Evolutionary conservation across 257 asterid species (phyloP).

Genomic region (Solanum gracilifrons): DNA sequence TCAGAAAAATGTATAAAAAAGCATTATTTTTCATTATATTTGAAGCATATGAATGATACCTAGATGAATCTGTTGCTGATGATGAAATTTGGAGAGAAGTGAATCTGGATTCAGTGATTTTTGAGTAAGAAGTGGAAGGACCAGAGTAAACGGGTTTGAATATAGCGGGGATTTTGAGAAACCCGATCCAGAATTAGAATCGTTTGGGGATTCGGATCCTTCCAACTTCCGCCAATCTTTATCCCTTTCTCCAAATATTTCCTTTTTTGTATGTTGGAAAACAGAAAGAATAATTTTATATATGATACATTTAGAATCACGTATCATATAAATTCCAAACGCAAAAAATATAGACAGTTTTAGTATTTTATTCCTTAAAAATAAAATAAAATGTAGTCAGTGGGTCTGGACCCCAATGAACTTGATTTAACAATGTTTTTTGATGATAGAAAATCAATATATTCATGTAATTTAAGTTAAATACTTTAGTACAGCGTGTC

Average conservation of each 20-base stretch:
- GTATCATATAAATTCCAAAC: not conserved
- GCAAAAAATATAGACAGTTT: not conserved
- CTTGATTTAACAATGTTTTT: not conserved
- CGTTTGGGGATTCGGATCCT: not conserved
- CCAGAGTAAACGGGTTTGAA: not conserved
- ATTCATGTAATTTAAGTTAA: not conserved
- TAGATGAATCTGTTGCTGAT: not conserved
- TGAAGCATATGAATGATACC: not conserved
- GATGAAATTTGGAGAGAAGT: not conserved
- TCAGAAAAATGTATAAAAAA: not conserved
- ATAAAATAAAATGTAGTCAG: too few species aligned
- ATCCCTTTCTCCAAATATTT: not conserved
- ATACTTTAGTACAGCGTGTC: not conserved
- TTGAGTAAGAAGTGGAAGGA: not conserved
- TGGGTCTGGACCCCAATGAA: not conserved
- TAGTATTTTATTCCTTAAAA: not conserved
- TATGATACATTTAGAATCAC: not conserved
- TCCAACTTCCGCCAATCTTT: not conserved
- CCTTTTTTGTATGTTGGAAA: not conserved
- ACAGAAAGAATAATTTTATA: not conserved
- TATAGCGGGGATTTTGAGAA: not conserved
- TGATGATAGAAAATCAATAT: not conserved
- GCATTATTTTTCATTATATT: not conserved
- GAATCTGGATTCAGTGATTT: not conserved
- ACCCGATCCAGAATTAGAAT: not conserved